Conservation (phyloP, 106 monocot genomes). For the Iris macrosiphon region DNA sequence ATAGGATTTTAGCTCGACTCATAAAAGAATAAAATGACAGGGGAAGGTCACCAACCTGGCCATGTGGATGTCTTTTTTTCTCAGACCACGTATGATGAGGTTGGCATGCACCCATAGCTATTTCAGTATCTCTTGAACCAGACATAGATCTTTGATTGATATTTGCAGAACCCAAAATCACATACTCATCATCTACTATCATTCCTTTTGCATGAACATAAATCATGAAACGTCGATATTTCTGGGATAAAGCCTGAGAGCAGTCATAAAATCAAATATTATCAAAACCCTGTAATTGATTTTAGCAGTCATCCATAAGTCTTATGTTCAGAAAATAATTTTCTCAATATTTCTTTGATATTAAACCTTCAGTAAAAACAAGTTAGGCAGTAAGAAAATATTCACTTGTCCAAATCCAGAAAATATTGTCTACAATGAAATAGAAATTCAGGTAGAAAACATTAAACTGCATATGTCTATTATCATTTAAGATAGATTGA, state of each 20-base stretch:
- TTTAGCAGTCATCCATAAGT: neutral
- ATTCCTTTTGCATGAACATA: conserved; percentile 91
- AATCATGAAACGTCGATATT: conserved; percentile 73
- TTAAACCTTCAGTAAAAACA: neutral
- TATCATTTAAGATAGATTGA: too few relatives aligned
- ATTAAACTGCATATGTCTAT: too few relatives aligned
- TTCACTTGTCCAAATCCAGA: too few relatives aligned
- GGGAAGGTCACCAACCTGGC: conserved; percentile 45
- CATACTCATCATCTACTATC: conserved; percentile 87
- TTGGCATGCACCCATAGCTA: conserved; percentile 87
- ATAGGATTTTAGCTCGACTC: neutral
- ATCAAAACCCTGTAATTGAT: neutral
- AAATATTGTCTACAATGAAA: too few relatives aligned
- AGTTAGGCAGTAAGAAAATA: too few relatives aligned
- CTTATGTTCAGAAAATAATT: neutral
- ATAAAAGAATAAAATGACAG: neutral
- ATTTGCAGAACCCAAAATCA: conserved; percentile 83
- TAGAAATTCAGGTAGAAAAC: too few relatives aligned
- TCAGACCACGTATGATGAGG: conserved; percentile 50
- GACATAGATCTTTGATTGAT: conserved; percentile 80
- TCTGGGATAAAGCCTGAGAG: conserved; percentile 34
- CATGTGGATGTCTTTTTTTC: conserved; percentile 47
- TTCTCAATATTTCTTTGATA: neutral
- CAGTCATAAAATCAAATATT: too few relatives aligned
- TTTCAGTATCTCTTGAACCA: conserved; percentile 77